A percentile compares a stretch with the other conserved stretches of the same genome.
These are phyloP conservation scores for Spatholobus suberectus DNA, from an alignment of 306 rosid genomes.

Conservation along the genomic window DNA sequence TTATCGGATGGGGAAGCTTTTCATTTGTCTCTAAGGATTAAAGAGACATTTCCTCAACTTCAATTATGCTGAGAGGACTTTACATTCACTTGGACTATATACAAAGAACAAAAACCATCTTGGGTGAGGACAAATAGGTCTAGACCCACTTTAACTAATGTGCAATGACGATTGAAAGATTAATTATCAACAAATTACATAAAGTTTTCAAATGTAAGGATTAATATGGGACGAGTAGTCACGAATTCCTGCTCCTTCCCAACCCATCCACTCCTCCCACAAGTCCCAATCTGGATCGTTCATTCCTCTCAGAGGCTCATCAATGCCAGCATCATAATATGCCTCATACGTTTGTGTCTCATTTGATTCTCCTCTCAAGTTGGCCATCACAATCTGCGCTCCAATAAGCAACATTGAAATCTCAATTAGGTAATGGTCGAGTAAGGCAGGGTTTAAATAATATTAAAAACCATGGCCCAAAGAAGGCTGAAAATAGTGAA, in stretches of 20 bases:
- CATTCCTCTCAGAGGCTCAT: constrained; percentile 71
- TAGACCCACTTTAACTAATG: constrained; percentile 4
- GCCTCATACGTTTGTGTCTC: constrained; percentile 37
- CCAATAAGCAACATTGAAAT: neutral
- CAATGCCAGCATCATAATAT: constrained; percentile 40
- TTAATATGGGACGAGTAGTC: constrained; percentile 86
- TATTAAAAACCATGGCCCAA: neutral
- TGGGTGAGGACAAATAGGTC: neutral
- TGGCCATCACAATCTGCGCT: constrained; percentile 68
- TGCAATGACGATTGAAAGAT: neutral
- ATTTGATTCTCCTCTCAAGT: constrained; percentile 63
- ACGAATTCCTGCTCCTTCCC: constrained; percentile 97
- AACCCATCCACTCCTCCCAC: constrained; percentile 99
- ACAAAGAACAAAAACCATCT: constrained; percentile 36
- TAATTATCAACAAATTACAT: too few relatives aligned
- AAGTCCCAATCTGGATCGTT: constrained; percentile 68
- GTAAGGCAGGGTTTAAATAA: neutral
- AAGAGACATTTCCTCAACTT: constrained; percentile 7
- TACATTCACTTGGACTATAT: constrained; percentile 21
- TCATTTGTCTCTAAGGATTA: neutral
- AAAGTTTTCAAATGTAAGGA: constrained; percentile 62
- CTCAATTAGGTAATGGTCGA: neutral
- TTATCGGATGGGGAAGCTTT: neutral
- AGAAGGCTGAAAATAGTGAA: neutral
- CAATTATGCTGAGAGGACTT: constrained; percentile 31